Evolutionary conservation across 2,329 filamentous ascomycete genomes (phyloP), one percentile per base, ranked within the genome.

Genomic region (Hawksworthiomyces lignivorus): DNA sequence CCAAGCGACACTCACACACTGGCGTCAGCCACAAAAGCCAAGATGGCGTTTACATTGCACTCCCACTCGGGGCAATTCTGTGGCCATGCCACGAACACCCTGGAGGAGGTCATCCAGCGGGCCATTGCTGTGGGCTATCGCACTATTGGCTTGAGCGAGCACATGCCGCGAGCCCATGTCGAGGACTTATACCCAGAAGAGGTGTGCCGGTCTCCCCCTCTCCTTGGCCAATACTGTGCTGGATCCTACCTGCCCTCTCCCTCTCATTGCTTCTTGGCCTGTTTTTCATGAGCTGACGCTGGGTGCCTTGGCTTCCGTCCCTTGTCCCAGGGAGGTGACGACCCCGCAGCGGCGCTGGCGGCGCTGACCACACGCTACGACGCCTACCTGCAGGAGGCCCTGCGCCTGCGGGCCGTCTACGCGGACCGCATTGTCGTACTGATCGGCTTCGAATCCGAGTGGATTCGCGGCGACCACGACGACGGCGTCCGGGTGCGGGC

Each of bases 31-130:
- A 42, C 33, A 14, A n/a, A n/a, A n/a, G n/a, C n/a, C n/a, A n/a
- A n/a, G n/a, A 97, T 97, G 92, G 89, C 90, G 2, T 95, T 94
- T 67, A 94, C 92, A 5, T 94, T 97, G 70, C 92, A 98, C 64
- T 94, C 87, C 57, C 92, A 98, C 67, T 97, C 92, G 28, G 92
- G 92, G 49, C 87, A 98, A 61, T 98, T 98, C 69, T 98, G 92
- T 68, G 79, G 83, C 53, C 92, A 98, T 68, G 92, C 92, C 38
- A 80, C 83, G 58, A 80, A 94, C 59, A 74, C 79, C 17, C 75
- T 98, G 9, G 90, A 97, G 61, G 81, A 87, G 50, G 77, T 97
- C 36, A 70, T 97, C 53, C 75, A 81, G 56, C 75, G 80, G 11
- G 90, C 90, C 50, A 87, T 97, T 52, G 63, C 72, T 36, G 73